phyloP scores from a whole-genome alignment of 495 filamentous ascomycete genomes.

The Xylaria cubensis region DNA sequence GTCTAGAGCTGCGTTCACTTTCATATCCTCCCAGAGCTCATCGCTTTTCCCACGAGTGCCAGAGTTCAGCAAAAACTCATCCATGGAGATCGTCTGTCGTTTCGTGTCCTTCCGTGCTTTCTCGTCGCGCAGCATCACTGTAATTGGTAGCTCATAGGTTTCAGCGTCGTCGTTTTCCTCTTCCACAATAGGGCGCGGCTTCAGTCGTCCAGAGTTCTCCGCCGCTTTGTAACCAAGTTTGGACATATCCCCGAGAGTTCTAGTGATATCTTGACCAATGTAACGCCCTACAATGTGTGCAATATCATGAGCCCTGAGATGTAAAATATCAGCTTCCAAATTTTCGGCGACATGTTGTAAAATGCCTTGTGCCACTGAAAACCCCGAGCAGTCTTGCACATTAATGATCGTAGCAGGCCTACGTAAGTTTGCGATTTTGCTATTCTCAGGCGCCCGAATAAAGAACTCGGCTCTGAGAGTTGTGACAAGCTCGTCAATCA shows the following conservation, averaged over 20 bases:
- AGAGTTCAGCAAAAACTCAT: slow-evolving; percentile 33
- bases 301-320: slow-evolving; percentile 79
- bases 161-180: slow-evolving; percentile 26
- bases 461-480: slow-evolving; percentile 45
- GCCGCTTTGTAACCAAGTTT: slow-evolving; percentile 69
- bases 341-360: slow-evolving; percentile 60
- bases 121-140: slow-evolving; percentile 28
- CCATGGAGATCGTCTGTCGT: slow-evolving; percentile 34
- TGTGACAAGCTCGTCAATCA: slow-evolving; percentile 44
- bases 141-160: slow-evolving; percentile 3
- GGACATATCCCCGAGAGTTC: slow-evolving; percentile 53
- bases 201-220: slow-evolving; percentile 48
- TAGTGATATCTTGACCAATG: slow-evolving; percentile 65
- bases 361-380: slow-evolving; percentile 39
- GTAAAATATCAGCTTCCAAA: slow-evolving; percentile 75
- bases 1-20: slow-evolving; percentile 49
- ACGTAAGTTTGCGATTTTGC: slow-evolving; percentile 34
- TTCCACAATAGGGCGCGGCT: slow-evolving; percentile 18
- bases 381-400: slow-evolving; percentile 45
- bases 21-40: slow-evolving; percentile 52
- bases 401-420: slow-evolving; percentile 48
- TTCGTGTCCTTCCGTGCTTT: slow-evolving; percentile 31
- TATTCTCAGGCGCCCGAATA: slow-evolving; percentile 34
- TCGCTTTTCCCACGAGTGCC: slow-evolving; percentile 36
- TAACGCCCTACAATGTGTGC: slow-evolving; percentile 78